A percentile compares a stretch with the other conserved stretches of the same genome.
Evolutionary conservation across 106 monocot genomes (phyloP).

Genomic region (Dendrobium catenatum): DNA sequence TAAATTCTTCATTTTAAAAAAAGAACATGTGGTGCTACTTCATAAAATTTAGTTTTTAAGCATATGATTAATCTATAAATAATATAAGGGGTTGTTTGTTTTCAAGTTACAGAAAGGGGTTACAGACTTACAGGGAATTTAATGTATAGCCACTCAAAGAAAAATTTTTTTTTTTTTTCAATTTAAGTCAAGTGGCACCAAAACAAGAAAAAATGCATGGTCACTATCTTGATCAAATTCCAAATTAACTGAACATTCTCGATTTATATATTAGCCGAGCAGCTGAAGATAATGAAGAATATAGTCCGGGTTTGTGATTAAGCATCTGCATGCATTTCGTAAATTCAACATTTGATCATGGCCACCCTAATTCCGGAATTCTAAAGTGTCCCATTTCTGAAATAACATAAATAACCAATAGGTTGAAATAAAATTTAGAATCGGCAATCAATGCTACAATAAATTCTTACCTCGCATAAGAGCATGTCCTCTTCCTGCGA

Average conservation of each 20-base stretch:
- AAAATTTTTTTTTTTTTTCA: too few species aligned
- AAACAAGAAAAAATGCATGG: too few species aligned
- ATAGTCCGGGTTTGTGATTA: too few species aligned
- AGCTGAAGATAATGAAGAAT: too few species aligned
- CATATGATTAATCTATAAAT: background rate
- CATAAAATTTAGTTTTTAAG: background rate
- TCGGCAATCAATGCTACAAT: background rate
- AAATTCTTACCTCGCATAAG: conserved; percentile 63
- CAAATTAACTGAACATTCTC: too few species aligned
- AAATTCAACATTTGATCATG: background rate
- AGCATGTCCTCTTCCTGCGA: conserved; percentile 84
- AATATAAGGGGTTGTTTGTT: background rate
- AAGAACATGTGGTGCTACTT: background rate
- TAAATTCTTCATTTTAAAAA: background rate
- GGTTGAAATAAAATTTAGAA: background rate
- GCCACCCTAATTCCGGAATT: background rate
- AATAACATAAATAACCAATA: background rate
- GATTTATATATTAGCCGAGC: too few species aligned
- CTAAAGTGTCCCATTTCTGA: background rate
- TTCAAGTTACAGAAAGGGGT: background rate
- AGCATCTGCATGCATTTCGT: too few species aligned
- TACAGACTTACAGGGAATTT: background rate
- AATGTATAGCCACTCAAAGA: background rate
- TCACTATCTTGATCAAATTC: too few species aligned
- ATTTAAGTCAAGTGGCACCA: too few species aligned